These are phyloP conservation scores for Firmiana major DNA, from an alignment of 345 rosid genomes.

Conservation along the genomic window DNA sequence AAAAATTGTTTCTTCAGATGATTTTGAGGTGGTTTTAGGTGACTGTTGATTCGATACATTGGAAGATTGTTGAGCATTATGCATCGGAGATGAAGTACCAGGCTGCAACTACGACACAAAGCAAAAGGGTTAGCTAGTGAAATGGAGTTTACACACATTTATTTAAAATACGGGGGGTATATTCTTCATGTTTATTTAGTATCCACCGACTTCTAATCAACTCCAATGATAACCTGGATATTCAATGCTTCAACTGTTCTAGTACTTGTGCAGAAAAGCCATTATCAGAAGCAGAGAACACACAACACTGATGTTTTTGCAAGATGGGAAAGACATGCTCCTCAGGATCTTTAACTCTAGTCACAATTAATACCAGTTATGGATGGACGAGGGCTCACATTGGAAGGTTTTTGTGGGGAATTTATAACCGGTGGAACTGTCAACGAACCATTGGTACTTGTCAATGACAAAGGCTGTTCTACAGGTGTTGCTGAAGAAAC, in stretches of 20 bases:
- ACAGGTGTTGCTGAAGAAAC: background rate
- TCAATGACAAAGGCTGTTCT: background rate
- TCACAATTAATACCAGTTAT: background rate
- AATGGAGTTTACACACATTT: background rate
- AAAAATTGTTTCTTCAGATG: slow-evolving; percentile 24
- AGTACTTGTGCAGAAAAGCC: background rate
- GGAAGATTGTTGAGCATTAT: slow-evolving; percentile 28
- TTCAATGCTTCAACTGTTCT: background rate
- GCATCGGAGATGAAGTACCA: slow-evolving; percentile 20
- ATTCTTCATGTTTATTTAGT: background rate
- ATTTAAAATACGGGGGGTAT: background rate
- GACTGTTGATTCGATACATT: slow-evolving; percentile 25
- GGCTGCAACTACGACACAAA: slow-evolving; percentile 23
- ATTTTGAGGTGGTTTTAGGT: slow-evolving; percentile 25
- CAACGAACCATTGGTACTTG: background rate
- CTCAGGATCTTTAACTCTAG: background rate
- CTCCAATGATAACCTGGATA: background rate
- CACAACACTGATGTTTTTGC: background rate
- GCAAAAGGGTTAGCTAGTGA: slow-evolving; percentile 10
- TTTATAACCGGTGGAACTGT: background rate
- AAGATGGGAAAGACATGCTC: background rate
- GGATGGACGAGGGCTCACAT: background rate
- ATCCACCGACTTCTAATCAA: background rate
- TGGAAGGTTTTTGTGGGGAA: background rate
- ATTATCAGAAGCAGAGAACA: background rate